Evolutionary conservation across 2,329 filamentous ascomycete genomes (phyloP).

Genomic region (Calonectria pteridis): DNA sequence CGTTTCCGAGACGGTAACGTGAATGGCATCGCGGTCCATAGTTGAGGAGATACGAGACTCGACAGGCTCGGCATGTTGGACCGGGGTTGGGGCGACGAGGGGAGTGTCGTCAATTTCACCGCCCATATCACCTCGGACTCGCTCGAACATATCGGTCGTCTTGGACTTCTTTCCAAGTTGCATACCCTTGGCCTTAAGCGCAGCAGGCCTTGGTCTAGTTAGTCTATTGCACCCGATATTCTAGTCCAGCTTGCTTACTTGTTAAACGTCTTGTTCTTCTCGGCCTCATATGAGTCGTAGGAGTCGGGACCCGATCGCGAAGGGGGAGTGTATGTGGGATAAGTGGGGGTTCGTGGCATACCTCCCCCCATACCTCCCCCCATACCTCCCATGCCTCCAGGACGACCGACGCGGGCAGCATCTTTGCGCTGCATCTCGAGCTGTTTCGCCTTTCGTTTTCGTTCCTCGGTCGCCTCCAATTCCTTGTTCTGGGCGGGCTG

Average conservation of each 20-base stretch:
- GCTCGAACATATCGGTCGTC: slow-evolving; percentile 96
- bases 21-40: slow-evolving; percentile 85
- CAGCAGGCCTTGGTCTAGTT: slow-evolving; percentile 61
- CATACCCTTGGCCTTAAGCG: slow-evolving; percentile 96
- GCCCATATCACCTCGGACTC: slow-evolving; percentile 92
- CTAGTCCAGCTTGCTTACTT: slow-evolving; percentile 67
- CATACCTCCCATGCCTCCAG: slow-evolving; percentile 44
- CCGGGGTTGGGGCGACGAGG: slow-evolving; percentile 71
- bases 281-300: slow-evolving; percentile 94
- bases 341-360: slow-evolving; percentile 81
- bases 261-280: slow-evolving; percentile 92
- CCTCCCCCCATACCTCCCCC: slow-evolving; percentile 39
- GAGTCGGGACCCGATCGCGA: slow-evolving; percentile 81
- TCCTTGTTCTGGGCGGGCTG: slow-evolving; percentile 84
- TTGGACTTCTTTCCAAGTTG: slow-evolving; percentile 99
- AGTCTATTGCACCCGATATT: slow-evolving; percentile 15
- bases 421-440: slow-evolving; percentile 99
- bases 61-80: slow-evolving; percentile 63
- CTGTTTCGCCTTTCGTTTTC: slow-evolving; percentile 98
- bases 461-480: slow-evolving; percentile 96
- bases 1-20: slow-evolving; percentile 89
- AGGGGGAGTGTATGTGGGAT: slow-evolving; percentile 90
- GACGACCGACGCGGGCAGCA: slow-evolving; percentile 75
- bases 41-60: slow-evolving; percentile 73
- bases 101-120: slow-evolving; percentile 84